Percentiles rank a stretch among this genome's conserved stretches.
Evolutionary conservation across 345 rosid genomes (phyloP).

Genomic region (Populus deltoides): DNA sequence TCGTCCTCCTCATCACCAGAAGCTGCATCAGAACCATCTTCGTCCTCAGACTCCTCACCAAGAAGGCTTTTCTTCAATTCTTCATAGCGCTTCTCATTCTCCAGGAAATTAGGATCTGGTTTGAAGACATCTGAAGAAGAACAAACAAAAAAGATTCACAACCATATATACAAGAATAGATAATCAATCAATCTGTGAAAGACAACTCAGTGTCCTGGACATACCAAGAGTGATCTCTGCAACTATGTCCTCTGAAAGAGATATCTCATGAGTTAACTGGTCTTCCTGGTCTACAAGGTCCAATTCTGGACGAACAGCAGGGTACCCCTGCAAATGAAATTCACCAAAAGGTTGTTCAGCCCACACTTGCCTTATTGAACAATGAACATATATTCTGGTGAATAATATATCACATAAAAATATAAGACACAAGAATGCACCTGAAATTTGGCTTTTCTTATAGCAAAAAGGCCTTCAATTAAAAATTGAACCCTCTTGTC

Average conservation of each 20-base stretch:
- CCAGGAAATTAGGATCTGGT: conserved; percentile 72
- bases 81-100: conserved; percentile 84
- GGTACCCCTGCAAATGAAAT: conserved; percentile 63
- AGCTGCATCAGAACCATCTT: conserved; percentile 67
- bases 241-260: conserved; percentile 67
- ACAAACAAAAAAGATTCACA: conserved; percentile 7
- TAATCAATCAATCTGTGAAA: conserved; percentile 2
- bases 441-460: conserved; percentile 91
- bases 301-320: conserved; percentile 90
- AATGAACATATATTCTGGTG: too few relatives aligned
- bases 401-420: background rate
- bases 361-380: background rate
- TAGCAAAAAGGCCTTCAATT: conserved; percentile 85
- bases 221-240: conserved; percentile 79
- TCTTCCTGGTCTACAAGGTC: conserved; percentile 91
- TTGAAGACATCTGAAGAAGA: conserved; percentile 63
- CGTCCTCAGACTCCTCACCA: conserved; percentile 81
- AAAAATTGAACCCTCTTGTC: conserved; percentile 88
- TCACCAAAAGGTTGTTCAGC: conserved; percentile 8
- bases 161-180: conserved; percentile 5
- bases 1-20: conserved; percentile 61
- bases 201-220: conserved; percentile 14
- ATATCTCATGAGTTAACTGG: conserved; percentile 79
- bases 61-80: conserved; percentile 82
- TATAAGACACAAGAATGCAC: conserved; percentile 26